Conservation (phyloP, 1,284 basidiomycete species). For the Leccinum variabile region DNA sequence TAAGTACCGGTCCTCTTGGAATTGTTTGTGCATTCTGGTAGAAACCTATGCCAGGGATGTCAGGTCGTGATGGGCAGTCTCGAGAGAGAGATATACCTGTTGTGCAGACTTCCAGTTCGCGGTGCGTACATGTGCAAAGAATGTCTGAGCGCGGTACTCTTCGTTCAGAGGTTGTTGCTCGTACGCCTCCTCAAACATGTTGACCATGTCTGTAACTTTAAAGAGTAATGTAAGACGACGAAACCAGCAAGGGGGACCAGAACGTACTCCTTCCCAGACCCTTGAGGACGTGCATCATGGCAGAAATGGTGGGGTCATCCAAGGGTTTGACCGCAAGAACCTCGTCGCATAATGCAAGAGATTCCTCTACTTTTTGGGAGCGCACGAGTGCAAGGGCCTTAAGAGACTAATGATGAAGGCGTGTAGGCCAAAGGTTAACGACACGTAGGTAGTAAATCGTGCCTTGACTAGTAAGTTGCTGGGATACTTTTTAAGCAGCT, state of each 20-base stretch:
- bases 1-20: conserved; percentile 74
- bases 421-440: not conserved
- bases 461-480: conserved; percentile 75
- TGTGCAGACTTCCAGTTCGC: conserved; percentile 81
- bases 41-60: conserved; percentile 48
- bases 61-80: not conserved
- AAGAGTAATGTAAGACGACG: conserved; percentile 3
- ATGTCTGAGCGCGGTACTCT: conserved; percentile 78
- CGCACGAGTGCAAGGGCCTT: conserved; percentile 83
- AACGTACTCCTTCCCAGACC: conserved; percentile 72
- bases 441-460: conserved; percentile 11
- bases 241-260: not conserved
- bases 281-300: conserved; percentile 78
- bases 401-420: conserved; percentile 50
- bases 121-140: conserved; percentile 77
- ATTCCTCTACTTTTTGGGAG: conserved; percentile 79
- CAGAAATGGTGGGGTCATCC: conserved; percentile 69
- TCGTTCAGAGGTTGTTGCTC: conserved; percentile 77
- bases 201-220: conserved; percentile 71
- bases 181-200: conserved; percentile 80
- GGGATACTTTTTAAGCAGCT: conserved; percentile 79
- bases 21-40: conserved; percentile 76
- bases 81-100: conserved; percentile 45
- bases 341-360: conserved; percentile 75
- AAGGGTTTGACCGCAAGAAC: conserved; percentile 68